Base-by-base conservation (phyloP, 2,329 filamentous ascomycete species). In the Curvularia hawaiiensis region DNA sequence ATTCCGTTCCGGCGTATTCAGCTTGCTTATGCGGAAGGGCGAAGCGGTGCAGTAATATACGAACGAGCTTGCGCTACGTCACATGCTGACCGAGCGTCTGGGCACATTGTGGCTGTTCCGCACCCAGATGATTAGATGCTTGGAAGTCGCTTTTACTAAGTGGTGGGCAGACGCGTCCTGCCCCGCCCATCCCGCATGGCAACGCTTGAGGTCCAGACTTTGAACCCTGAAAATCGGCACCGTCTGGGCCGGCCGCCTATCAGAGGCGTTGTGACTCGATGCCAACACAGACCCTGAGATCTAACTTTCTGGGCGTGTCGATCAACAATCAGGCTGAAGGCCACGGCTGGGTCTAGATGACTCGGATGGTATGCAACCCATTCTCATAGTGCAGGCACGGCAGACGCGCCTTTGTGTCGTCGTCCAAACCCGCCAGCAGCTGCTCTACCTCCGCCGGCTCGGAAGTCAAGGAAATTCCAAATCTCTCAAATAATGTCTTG, bases 381-480 rank as follows among this genome's bases (percentile, higher is more conserved):
- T 58, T 40, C 31, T 63, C 48, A 28, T 60, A 62, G n/a, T 51
- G 38, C 9, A 64, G 41, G 35, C 59, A 64, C 8, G 56, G 59
- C 11, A 65, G 30, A 12, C 22, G 31, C 24, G 40, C 48, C n/a
- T 63, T 63, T 5, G 35, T 49, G 20, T 54, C 51, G 22, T 58
- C 54, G 35, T 56, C 44, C 38, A 59, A 11, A 16, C 58, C 59
- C 14, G 52, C 49, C 20, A 51, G 22, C 9, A 62, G 8, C 11
- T 33, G 28, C 0, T 57, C 31, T 8, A 28, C 18, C 7, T 24
- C 31, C 28, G 35, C 50, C 2, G n/a, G 31, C 12, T 38, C 18
- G 4, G 4, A 1, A 9, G 49, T 24, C 5, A 4, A 24, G 11
- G 26, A 12, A n/a, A 46, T 12, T 4, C 54, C 54, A 28, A 56